A percentile compares a stretch with the other conserved stretches of the same genome.
Conservation (phyloP, 345 rosid species). For the Heritiera fomes region DNA sequence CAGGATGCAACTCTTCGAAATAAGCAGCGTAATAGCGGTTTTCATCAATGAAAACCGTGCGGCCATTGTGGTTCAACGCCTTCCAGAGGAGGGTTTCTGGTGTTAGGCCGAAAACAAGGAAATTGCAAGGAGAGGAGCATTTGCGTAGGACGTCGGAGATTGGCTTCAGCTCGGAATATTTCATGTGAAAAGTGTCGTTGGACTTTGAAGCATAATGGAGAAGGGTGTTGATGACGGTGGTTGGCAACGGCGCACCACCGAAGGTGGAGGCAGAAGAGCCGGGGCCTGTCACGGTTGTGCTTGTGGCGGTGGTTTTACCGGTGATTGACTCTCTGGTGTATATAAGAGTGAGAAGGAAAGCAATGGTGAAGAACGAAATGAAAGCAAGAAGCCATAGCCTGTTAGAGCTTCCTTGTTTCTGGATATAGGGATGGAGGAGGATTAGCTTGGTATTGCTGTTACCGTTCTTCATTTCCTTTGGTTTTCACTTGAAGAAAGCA, state of each 20-base stretch:
- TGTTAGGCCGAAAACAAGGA: conserved; percentile 86
- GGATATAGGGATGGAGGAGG: conserved; percentile 89
- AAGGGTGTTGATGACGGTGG: conserved; percentile 69
- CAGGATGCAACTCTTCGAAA: conserved; percentile 84
- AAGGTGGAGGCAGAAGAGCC: conserved; percentile 27
- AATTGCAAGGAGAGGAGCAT: conserved; percentile 82
- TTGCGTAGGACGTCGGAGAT: conserved; percentile 81
- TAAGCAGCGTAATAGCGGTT: conserved; percentile 94
- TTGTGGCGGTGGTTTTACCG: conserved; percentile 26
- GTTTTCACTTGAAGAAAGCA: background rate
- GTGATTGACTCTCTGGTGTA: conserved; percentile 68
- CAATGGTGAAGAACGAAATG: conserved; percentile 77
- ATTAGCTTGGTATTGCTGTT: conserved; percentile 80
- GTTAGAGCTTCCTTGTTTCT: conserved; percentile 80
- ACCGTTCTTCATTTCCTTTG: conserved; percentile 50
- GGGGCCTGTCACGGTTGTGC: conserved; percentile 30
- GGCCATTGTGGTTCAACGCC: conserved; percentile 81
- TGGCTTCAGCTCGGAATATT: conserved; percentile 64
- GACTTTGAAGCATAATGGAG: conserved; percentile 81
- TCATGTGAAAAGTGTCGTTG: conserved; percentile 80
- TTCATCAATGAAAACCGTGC: conserved; percentile 86
- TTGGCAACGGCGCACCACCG: conserved; percentile 48
- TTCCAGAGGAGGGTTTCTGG: conserved; percentile 97
- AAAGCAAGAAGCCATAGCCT: conserved; percentile 88
- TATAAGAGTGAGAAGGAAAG: conserved; percentile 73